Evolutionary conservation across 1,139 yeast genomes (phyloP).

Genomic region (Hyphopichia burtonii): DNA sequence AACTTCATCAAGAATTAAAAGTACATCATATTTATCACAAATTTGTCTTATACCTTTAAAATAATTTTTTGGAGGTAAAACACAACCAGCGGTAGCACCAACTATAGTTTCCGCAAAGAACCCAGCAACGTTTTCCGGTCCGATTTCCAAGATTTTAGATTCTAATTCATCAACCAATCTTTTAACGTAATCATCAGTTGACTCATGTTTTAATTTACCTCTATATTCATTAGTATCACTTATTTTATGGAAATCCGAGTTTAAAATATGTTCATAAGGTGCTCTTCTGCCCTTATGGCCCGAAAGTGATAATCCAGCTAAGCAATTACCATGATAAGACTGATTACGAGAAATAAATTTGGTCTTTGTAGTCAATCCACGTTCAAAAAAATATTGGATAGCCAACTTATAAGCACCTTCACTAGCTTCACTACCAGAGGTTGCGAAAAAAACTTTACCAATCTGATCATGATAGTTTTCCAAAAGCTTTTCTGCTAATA

Average conservation of each 20-base stretch:
- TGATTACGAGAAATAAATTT: slow-evolving; percentile 15
- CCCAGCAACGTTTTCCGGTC: slow-evolving; percentile 14
- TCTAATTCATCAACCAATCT: slow-evolving; percentile 16
- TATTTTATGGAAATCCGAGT: slow-evolving; percentile 13
- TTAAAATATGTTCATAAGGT: slow-evolving; percentile 13
- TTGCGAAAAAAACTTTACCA: slow-evolving; percentile 10
- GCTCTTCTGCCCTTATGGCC: slow-evolving; percentile 13
- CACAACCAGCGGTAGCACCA: slow-evolving; percentile 14
- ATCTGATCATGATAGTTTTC: slow-evolving; percentile 7
- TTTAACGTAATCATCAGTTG: slow-evolving; percentile 11
- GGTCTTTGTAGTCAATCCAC: slow-evolving; percentile 13
- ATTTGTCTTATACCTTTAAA: slow-evolving; percentile 11
- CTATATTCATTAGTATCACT: slow-evolving; percentile 14
- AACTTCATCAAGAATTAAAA: slow-evolving; percentile 15
- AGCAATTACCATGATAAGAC: slow-evolving; percentile 21
- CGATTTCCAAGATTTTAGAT: slow-evolving; percentile 13
- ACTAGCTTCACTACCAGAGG: slow-evolving; percentile 17
- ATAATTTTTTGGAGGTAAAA: slow-evolving; percentile 13
- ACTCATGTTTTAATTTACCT: slow-evolving; percentile 10
- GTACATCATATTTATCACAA: slow-evolving; percentile 14
- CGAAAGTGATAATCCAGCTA: slow-evolving; percentile 16
- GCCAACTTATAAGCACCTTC: slow-evolving; percentile 19
- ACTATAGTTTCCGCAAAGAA: slow-evolving; percentile 12
- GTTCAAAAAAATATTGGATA: slow-evolving; percentile 11
- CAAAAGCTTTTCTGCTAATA: slow-evolving; percentile 10